These are phyloP conservation scores for Colletotrichum sublineola DNA, from an alignment of 2,329 filamentous ascomycete genomes.

Conservation along the genomic window DNA sequence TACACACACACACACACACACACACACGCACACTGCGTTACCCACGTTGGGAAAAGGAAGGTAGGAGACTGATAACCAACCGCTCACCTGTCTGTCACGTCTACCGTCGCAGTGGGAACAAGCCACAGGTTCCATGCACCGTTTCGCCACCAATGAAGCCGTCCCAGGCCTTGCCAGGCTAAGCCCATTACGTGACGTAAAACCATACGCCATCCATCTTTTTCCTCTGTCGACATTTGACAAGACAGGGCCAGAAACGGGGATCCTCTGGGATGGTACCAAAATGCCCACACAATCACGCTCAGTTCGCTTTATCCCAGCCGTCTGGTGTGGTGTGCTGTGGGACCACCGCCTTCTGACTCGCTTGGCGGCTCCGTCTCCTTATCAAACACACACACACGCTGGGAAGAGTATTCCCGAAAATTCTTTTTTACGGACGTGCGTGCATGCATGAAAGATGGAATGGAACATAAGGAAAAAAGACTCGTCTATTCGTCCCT, in stretches of 20 bases:
- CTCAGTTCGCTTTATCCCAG: constrained; percentile 22
- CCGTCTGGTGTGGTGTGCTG: constrained; percentile 4
- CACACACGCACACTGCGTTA: no score
- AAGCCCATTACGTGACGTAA: constrained; percentile 37
- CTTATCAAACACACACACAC: constrained; percentile 26
- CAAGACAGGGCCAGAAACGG: background rate
- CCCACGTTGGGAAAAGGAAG: constrained; percentile 12
- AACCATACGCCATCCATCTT: constrained; percentile 23
- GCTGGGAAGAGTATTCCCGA: constrained; percentile 27
- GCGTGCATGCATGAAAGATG: constrained; percentile 12
- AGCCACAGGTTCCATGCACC: background rate
- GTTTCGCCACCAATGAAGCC: constrained; percentile 14
- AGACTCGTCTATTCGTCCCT: no score
- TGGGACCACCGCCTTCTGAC: constrained; percentile 38
- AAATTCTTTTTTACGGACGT: constrained; percentile 34
- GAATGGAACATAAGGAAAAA: background rate
- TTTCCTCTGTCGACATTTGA: constrained; percentile 7
- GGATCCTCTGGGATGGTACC: background rate
- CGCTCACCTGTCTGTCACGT: background rate
- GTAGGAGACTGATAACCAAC: constrained; percentile 2
- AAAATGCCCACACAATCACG: constrained; percentile 28
- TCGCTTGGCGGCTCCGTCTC: constrained; percentile 29
- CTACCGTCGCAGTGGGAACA: constrained; percentile 4
- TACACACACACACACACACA: no score
- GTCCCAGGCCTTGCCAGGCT: constrained; percentile 13